Conservation (phyloP, 2,329 filamentous ascomycete genomes). For the Beauveria bassiana region DNA sequence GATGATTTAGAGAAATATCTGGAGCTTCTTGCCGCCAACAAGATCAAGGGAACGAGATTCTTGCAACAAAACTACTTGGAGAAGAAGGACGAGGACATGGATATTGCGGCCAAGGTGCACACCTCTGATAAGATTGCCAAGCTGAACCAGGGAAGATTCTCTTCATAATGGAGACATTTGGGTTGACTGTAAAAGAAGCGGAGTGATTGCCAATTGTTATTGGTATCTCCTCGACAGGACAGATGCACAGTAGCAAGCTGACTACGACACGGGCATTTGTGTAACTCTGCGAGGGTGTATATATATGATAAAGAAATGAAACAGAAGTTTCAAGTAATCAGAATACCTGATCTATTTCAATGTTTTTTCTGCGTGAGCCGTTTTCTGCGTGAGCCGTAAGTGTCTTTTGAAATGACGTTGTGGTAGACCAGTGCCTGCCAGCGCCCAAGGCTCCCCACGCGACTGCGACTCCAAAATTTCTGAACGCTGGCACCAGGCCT, state of each 20-base stretch:
- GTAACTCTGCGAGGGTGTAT: constrained; percentile 26
- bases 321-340: constrained; percentile 11
- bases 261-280: constrained; percentile 15
- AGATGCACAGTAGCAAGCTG: neutral
- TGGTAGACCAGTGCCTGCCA: neutral
- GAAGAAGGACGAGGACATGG: constrained; percentile 38
- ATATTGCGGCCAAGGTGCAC: constrained; percentile 31
- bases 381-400: too few species aligned
- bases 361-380: too few species aligned
- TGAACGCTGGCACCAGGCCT: neutral
- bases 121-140: constrained; percentile 32
- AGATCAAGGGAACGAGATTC: constrained; percentile 72
- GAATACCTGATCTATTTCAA: neutral
- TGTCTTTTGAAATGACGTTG: neutral
- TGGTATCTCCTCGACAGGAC: constrained; percentile 3
- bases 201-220: constrained; percentile 3
- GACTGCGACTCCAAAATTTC: constrained; percentile 21
- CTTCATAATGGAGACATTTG: constrained; percentile 18
- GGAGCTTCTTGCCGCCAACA: constrained; percentile 65
- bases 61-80: constrained; percentile 69
- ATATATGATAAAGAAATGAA: constrained; percentile 25
- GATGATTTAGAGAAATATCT: constrained; percentile 62
- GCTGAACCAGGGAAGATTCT: constrained; percentile 28
- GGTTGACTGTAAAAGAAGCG: neutral
- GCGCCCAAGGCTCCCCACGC: constrained; percentile 8